Evolutionary conservation across 2,329 filamentous ascomycete species (phyloP).

Genomic region (Beauveria pseudobassiana): DNA sequence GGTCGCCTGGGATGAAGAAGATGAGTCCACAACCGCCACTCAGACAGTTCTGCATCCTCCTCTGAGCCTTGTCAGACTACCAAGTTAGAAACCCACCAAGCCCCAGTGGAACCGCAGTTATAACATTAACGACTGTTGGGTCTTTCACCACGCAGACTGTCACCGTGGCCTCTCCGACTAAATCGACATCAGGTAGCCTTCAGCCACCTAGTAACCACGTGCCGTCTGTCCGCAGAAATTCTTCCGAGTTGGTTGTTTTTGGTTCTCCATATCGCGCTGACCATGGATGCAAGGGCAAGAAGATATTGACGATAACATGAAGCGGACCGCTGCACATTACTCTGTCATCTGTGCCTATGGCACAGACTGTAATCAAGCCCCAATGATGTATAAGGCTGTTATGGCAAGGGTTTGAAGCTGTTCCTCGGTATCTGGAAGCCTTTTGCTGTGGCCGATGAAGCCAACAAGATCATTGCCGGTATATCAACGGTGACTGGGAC

Average conservation of each 20-base stretch:
- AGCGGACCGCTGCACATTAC: constrained; percentile 44
- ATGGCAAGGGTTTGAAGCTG: constrained; percentile 57
- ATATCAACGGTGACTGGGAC: constrained; percentile 60
- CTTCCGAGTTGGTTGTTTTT: constrained; percentile 31
- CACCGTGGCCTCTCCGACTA: not conserved
- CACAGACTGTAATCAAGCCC: constrained; percentile 67
- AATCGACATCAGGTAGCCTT: not conserved
- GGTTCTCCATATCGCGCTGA: constrained; percentile 44
- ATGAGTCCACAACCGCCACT: constrained; percentile 38
- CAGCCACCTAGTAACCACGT: not conserved
- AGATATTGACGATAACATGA: constrained; percentile 59
- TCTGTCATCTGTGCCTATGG: constrained; percentile 69
- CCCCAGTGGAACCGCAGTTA: not conserved
- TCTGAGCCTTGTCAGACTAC: constrained; percentile 8
- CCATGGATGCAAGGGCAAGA: constrained; percentile 54
- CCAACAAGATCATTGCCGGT: constrained; percentile 52
- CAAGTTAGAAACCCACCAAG: not conserved
- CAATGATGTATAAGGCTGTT: constrained; percentile 56
- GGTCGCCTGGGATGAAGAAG: constrained; percentile 54
- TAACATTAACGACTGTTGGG: not conserved
- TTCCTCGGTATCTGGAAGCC: constrained; percentile 70
- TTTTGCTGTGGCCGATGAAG: constrained; percentile 44
- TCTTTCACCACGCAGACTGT: constrained; percentile 6
- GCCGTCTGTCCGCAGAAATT: not conserved
- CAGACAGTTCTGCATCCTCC: constrained; percentile 24